Conservation (phyloP, 75 land plant species). For the Cunninghamia lanceolata region DNA sequence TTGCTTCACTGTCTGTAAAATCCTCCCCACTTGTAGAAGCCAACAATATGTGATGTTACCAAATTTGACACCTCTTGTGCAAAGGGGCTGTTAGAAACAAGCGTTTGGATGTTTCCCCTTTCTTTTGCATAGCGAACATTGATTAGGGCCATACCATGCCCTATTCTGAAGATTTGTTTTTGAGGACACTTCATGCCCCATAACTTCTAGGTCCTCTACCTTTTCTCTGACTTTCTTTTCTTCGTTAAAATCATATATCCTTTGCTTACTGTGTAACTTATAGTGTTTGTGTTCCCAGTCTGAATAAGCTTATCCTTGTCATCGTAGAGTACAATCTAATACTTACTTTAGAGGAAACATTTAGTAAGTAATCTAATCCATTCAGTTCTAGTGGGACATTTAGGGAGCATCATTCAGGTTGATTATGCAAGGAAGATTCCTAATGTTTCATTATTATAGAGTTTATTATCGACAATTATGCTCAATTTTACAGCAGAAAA, state of each 20-base stretch:
- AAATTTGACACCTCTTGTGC: neutral
- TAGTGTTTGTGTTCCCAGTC: no score
- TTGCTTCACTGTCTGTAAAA: neutral
- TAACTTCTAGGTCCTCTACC: neutral
- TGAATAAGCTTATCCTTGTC: no score
- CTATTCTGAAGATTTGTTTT: neutral
- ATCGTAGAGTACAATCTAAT: neutral
- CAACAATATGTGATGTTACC: neutral
- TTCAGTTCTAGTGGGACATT: neutral
- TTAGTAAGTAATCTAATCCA: neutral
- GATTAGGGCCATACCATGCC: neutral
- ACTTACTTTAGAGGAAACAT: neutral
- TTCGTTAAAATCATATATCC: no score
- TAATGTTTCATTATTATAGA: neutral
- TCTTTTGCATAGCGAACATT: neutral
- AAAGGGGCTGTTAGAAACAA: neutral
- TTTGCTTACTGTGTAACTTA: no score
- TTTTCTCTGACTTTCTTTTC: neutral
- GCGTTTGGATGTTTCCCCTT: neutral
- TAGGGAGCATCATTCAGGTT: neutral
- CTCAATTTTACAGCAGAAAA: neutral
- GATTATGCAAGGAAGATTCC: neutral
- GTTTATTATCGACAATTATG: neutral
- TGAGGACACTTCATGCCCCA: neutral
- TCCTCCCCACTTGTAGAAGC: neutral